Percentiles rank a stretch among this genome's conserved stretches.
Evolutionary conservation across 2,329 filamentous ascomycete genomes (phyloP).

Genomic region (Botrytis cinerea): DNA sequence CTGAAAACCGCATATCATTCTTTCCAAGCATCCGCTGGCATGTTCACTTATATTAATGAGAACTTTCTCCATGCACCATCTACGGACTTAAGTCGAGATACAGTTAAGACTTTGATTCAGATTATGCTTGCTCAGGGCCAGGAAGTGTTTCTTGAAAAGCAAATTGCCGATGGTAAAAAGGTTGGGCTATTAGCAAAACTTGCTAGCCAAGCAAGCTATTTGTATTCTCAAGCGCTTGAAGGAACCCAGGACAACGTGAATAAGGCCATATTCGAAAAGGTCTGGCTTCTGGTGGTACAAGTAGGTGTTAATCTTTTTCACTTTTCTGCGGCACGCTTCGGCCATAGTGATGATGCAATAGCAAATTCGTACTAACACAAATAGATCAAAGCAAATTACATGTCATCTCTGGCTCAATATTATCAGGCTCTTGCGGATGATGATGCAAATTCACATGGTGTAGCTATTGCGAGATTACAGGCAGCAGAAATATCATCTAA

Average conservation of each 20-base stretch:
- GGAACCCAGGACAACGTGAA: constrained; percentile 90
- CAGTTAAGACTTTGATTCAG: constrained; percentile 89
- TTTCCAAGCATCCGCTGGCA: constrained; percentile 95
- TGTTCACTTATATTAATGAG: constrained; percentile 99
- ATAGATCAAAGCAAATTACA: constrained; percentile 75
- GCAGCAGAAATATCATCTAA: constrained; percentile 76
- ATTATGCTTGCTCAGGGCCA: constrained; percentile 95
- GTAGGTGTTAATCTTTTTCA: constrained; percentile 47
- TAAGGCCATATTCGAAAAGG: constrained; percentile 89
- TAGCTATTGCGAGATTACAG: constrained; percentile 80
- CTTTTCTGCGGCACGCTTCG: background rate
- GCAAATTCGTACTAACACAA: constrained; percentile 25
- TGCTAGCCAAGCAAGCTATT: constrained; percentile 82
- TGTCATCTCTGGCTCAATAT: constrained; percentile 86
- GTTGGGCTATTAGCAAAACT: constrained; percentile 88
- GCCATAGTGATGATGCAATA: background rate
- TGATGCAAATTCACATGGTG: constrained; percentile 82
- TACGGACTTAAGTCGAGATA: constrained; percentile 92
- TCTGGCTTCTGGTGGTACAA: constrained; percentile 83
- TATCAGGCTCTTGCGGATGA: constrained; percentile 91
- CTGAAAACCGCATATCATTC: constrained; percentile 97
- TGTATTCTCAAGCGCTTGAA: constrained; percentile 86
- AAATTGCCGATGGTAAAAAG: constrained; percentile 90
- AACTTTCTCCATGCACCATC: constrained; percentile 98
- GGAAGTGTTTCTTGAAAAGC: constrained; percentile 96